phyloP scores from a whole-genome alignment of 139 green algal genomes.

The Diplosphaera chodatii region DNA sequence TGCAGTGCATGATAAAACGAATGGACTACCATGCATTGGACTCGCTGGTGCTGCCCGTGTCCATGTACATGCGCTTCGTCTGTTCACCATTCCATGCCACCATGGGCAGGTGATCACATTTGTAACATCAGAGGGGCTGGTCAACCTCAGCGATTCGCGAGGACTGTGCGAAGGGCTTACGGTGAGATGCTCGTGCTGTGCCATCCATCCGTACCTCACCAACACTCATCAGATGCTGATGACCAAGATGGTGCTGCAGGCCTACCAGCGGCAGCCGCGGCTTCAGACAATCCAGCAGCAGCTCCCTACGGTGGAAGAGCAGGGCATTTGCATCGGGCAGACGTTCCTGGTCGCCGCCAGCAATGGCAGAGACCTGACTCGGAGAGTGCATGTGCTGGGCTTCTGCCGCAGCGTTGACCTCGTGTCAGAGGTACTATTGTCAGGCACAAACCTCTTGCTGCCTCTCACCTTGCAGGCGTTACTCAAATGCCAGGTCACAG shows the following conservation, averaged over 20 bases:
- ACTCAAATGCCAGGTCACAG: too few species aligned
- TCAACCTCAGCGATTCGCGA: background rate
- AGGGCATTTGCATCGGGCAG: conserved; percentile 66
- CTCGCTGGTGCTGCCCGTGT: too few species aligned
- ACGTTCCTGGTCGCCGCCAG: conserved; percentile 62
- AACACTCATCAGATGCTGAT: too few species aligned
- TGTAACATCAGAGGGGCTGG: conserved; percentile 14
- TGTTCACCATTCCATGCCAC: too few species aligned
- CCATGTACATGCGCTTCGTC: too few species aligned
- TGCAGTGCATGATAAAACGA: too few species aligned
- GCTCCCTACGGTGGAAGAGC: conserved; percentile 54
- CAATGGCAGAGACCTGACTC: conserved; percentile 53
- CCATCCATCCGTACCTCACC: too few species aligned
- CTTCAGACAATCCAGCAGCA: background rate
- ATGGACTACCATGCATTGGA: too few species aligned
- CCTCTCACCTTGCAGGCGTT: too few species aligned
- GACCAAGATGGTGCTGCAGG: too few species aligned
- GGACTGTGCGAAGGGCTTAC: background rate
- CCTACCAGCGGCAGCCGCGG: background rate
- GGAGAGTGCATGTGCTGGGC: conserved; percentile 56
- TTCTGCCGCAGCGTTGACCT: conserved; percentile 63
- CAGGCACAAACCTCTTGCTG: too few species aligned
- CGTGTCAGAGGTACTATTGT: conserved; percentile 23
- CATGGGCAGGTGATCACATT: conserved; percentile 20
- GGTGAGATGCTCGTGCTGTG: background rate